These are phyloP conservation scores for Saccharomycopsis sp. DNA, from an alignment of 805 yeast genomes.

Conservation along the genomic window DNA sequence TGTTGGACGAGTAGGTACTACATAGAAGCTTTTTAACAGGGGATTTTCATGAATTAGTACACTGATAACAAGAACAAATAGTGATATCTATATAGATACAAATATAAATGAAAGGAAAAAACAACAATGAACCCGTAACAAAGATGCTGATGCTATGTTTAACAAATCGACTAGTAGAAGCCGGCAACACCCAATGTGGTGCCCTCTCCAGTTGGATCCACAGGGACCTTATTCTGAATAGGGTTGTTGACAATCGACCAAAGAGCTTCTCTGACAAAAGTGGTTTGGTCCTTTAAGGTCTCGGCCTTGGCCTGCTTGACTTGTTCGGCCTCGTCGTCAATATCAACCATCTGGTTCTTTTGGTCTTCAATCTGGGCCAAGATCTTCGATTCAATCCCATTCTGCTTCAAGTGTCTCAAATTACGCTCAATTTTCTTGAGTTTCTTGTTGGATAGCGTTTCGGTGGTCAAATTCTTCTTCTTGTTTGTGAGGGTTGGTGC, in stretches of 20 bases:
- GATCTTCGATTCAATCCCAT: constrained; percentile 17
- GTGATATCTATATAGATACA: constrained; percentile 20
- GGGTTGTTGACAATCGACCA: constrained; percentile 67
- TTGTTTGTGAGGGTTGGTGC: constrained; percentile 20
- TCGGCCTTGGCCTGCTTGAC: constrained; percentile 20
- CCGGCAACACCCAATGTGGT: constrained; percentile 78
- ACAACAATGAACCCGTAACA: background rate
- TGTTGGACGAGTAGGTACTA: constrained; percentile 20
- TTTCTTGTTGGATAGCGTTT: constrained; percentile 68
- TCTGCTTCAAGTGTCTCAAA: constrained; percentile 42
- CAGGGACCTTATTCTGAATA: constrained; percentile 38
- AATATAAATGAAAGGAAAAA: constrained; percentile 6
- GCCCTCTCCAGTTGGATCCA: constrained; percentile 54
- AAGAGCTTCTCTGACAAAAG: constrained; percentile 52
- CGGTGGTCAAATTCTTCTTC: constrained; percentile 36
- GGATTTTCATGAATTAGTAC: background rate
- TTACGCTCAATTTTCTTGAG: constrained; percentile 76
- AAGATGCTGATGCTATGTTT: constrained; percentile 3
- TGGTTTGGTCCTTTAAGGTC: constrained; percentile 23
- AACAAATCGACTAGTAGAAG: constrained; percentile 37
- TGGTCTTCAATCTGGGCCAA: constrained; percentile 13
- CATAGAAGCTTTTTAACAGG: background rate
- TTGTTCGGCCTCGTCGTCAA: constrained; percentile 31
- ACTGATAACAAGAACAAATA: background rate
- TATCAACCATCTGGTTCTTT: constrained; percentile 36